Base-by-base conservation (phyloP, 371 early-diverging fungal genomes). In the Mortierella sp. region DNA sequence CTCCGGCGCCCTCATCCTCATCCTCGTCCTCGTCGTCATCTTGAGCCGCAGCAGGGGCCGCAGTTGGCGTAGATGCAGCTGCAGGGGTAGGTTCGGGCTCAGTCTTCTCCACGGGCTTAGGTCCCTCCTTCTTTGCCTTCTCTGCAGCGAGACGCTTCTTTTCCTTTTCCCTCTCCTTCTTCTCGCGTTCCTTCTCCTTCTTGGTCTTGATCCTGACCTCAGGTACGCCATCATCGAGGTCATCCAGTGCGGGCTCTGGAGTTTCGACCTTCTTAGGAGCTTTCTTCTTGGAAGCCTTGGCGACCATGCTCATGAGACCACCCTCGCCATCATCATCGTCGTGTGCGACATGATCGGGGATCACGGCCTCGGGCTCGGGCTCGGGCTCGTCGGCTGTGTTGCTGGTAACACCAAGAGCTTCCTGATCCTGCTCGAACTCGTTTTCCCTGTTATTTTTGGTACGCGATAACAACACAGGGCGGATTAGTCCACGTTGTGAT, bases 161-260 rank as follows among this genome's bases (percentile, higher is more conserved):
- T 56, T 80, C 82, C 81, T 83, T 79, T 78, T 87, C 59, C 58
- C 81, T 64, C 51, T 83, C 80, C 66, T 81, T 75, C 72, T 87
- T 84, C 50, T 85, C 86, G 51, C 83, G 83, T 78, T 89, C 87
- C 71, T 87, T 87, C 56, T 88, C 86, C 79, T 86, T 87, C 69
- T 82, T 80, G 4, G 84, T 79, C 67, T 86, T 86, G 61, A 87
- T 80, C 30, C 64, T 78, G 60, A 70, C 54, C n/a, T 58, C 69
- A 19, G 82, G 72, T 52, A 73, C 86, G 8, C 32, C 79, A 47
- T 48, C 71, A 11, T 60, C 56, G 27, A 58, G 51, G 17, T 63
- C 60, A 4, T 50, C 51, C 9, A 43, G 34, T 14, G 47, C 50
- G 3, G 50, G 59, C 6, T 70, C 65, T 5, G 63, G 61, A 4